These are phyloP conservation scores for Cylindrotheca fusiformis DNA, from an alignment of 108 stramenopile genomes.

Conservation along the genomic window DNA sequence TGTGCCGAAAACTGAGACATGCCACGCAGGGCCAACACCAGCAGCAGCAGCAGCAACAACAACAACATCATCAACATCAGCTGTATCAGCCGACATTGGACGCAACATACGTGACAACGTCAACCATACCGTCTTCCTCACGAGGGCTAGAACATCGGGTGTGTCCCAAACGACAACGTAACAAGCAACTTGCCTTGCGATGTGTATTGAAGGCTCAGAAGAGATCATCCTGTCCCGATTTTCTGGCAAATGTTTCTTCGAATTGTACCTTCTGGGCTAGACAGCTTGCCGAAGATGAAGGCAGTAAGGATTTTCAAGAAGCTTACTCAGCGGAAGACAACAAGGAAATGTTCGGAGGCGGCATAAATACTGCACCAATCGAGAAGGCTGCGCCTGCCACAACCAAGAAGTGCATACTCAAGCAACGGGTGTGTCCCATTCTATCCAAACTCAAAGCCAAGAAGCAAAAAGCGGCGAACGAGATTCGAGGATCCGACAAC, in stretches of 20 bases:
- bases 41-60: background rate
- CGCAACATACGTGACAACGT: background rate
- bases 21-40: background rate
- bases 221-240: constrained; percentile 21
- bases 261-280: constrained; percentile 30
- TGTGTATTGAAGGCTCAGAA: constrained; percentile 29
- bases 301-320: constrained; percentile 15
- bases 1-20: constrained; percentile 28
- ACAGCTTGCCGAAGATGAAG: constrained; percentile 19
- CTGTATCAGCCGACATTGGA: background rate
- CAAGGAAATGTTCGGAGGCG: too few species aligned
- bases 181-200: constrained; percentile 30
- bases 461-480: too few species aligned
- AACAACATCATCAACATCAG: background rate
- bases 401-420: too few species aligned
- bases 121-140: background rate
- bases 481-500: too few species aligned
- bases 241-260: constrained; percentile 20
- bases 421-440: too few species aligned
- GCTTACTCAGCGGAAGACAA: too few species aligned
- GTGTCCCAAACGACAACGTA: constrained; percentile 29
- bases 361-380: too few species aligned
- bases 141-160: constrained; percentile 41
- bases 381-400: too few species aligned
- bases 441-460: too few species aligned